phyloP scores from a whole-genome alignment of 192 early-diverging fungal species.

The Podila clonocystis region DNA sequence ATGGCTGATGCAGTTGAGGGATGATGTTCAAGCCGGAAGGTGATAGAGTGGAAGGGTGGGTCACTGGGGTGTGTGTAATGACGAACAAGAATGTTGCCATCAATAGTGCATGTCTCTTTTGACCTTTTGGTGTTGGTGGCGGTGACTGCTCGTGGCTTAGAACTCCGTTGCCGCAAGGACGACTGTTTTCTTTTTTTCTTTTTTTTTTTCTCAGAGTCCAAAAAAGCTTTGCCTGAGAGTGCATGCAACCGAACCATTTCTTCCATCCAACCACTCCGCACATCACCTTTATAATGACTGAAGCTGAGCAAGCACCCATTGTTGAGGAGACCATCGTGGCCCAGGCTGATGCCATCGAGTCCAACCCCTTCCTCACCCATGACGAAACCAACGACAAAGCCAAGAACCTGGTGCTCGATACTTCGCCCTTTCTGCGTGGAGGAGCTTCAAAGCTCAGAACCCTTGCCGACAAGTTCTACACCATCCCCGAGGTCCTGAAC shows the following conservation, averaged over 20 bases:
- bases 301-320: background rate
- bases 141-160: no score
- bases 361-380: constrained; percentile 32
- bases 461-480: constrained; percentile 80
- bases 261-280: background rate
- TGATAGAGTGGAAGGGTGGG: no score
- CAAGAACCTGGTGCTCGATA: constrained; percentile 74
- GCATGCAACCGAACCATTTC: background rate
- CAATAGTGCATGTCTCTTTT: no score
- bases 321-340: background rate
- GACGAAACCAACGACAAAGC: constrained; percentile 53
- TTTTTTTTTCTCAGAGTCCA: background rate
- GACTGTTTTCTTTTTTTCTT: constrained; percentile 1
- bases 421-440: constrained; percentile 78
- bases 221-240: background rate
- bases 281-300: background rate
- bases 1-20: no score
- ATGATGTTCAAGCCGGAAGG: no score
- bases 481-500: constrained; percentile 86
- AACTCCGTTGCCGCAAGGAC: no score
- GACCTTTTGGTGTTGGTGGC: no score
- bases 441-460: constrained; percentile 58
- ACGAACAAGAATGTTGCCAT: no score
- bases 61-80: no score
- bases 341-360: background rate